Evolutionary conservation across 805 yeast genomes (phyloP).

Genomic region (Kregervanrija fluxuum): DNA sequence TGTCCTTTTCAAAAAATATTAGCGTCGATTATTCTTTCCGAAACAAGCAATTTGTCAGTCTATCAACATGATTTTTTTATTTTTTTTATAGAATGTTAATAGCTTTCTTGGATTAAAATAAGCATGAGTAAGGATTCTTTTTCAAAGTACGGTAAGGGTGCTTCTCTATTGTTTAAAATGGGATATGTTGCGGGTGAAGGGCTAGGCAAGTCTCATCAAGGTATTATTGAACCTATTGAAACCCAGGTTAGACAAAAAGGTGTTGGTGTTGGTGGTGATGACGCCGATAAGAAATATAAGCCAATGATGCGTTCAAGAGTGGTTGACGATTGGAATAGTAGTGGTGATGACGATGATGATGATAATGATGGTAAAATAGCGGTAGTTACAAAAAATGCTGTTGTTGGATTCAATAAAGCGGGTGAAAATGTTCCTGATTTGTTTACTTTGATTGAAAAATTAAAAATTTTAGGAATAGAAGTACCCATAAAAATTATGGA

Average conservation of each 20-base stretch:
- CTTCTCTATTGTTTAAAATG: constrained; percentile 69
- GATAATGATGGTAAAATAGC: constrained; percentile 10
- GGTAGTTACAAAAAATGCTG: background rate
- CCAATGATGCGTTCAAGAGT: constrained; percentile 7
- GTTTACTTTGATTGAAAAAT: constrained; percentile 29
- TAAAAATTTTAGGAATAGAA: constrained; percentile 28
- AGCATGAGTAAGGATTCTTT: too few relatives aligned
- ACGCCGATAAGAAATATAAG: constrained; percentile 25
- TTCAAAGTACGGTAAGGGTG: constrained; percentile 73
- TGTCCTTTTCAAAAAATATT: too few relatives aligned
- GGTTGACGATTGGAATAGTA: constrained; percentile 10
- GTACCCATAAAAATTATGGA: constrained; percentile 33
- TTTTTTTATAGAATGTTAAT: too few relatives aligned
- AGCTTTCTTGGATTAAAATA: too few relatives aligned
- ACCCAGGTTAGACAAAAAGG: constrained; percentile 59
- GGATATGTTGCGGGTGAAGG: constrained; percentile 85
- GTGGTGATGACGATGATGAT: constrained; percentile 19
- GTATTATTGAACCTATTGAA: constrained; percentile 76
- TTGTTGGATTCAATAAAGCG: constrained; percentile 9
- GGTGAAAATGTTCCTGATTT: constrained; percentile 23
- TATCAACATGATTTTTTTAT: too few relatives aligned
- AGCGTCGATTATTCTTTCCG: too few relatives aligned
- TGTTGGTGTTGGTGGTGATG: constrained; percentile 65
- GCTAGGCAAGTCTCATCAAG: constrained; percentile 65
- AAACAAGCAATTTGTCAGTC: too few relatives aligned